These are phyloP conservation scores for Nannochloris sp. DNA, from an alignment of 139 green algal species.

Conservation along the genomic window DNA sequence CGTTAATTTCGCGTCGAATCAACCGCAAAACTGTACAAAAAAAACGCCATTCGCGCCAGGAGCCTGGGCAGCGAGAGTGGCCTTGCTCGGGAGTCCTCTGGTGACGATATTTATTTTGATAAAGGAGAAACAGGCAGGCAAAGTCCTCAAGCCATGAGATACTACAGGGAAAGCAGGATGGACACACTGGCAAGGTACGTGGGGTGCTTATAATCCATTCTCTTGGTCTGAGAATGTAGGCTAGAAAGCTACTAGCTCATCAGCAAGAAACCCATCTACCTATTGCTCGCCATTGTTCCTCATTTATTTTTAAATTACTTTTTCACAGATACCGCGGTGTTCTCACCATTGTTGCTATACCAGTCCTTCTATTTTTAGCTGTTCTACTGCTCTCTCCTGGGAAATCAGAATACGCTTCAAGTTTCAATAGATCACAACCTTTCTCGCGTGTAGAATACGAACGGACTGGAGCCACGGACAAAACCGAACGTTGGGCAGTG, in stretches of 20 bases:
- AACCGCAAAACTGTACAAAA: too few species aligned
- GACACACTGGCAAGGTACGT: background rate
- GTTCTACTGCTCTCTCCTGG: conserved; percentile 54
- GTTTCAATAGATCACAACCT: conserved; percentile 22
- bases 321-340: conserved; percentile 12
- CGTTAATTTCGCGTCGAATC: too few species aligned
- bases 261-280: too few species aligned
- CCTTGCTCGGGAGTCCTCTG: background rate
- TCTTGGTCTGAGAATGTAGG: too few species aligned
- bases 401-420: background rate
- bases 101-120: background rate
- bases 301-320: too few species aligned
- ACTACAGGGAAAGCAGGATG: background rate
- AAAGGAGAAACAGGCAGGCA: background rate
- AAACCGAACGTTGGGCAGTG: conserved; percentile 62
- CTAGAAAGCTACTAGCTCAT: too few species aligned
- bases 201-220: too few species aligned
- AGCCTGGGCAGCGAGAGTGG: background rate
- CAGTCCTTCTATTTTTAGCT: conserved; percentile 47
- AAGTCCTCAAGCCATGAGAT: background rate
- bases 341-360: conserved; percentile 7
- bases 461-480: conserved; percentile 38
- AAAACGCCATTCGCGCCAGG: background rate
- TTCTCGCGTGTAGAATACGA: conserved; percentile 7
- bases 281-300: too few species aligned